Conservation (phyloP, 441 rosid species). For the Erodium texanum region DNA sequence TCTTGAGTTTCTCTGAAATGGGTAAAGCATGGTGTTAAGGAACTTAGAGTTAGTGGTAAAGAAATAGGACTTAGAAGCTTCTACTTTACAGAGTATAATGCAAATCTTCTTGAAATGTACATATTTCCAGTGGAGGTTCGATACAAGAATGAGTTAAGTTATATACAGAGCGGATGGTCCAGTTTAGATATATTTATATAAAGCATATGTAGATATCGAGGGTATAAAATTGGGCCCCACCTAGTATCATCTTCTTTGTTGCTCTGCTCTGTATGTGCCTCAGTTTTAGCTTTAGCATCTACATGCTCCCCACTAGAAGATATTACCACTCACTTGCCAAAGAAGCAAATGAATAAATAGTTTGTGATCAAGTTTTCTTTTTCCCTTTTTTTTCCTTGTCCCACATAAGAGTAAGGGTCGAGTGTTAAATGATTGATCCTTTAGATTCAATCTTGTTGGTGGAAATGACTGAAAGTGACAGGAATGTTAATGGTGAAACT, state of each 20-base stretch:
- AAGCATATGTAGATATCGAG: slow-evolving; percentile 16
- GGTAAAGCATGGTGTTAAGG: not conserved
- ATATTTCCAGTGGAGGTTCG: not conserved
- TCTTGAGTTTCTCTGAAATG: not conserved
- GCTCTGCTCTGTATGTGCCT: not conserved
- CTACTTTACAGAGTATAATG: not conserved
- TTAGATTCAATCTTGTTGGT: slow-evolving; percentile 18
- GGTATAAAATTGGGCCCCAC: slow-evolving; percentile 16
- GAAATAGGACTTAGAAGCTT: not conserved
- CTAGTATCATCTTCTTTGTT: slow-evolving; percentile 21
- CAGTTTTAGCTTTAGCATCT: not conserved
- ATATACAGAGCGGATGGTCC: not conserved
- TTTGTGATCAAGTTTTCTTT: not conserved
- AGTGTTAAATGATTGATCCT: slow-evolving; percentile 10
- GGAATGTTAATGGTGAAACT: slow-evolving; percentile 11
- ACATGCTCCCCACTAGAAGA: not conserved
- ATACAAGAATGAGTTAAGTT: not conserved
- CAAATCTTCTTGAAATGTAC: not conserved
- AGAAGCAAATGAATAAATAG: slow-evolving; percentile 5
- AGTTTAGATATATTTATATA: not conserved
- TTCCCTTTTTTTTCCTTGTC: not conserved
- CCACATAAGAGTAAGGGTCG: not conserved
- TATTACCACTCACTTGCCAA: not conserved
- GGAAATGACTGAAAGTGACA: slow-evolving; percentile 17
- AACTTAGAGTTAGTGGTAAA: not conserved